Evolutionary conservation across 345 rosid genomes (phyloP).

Genomic region (Acer saccharum): DNA sequence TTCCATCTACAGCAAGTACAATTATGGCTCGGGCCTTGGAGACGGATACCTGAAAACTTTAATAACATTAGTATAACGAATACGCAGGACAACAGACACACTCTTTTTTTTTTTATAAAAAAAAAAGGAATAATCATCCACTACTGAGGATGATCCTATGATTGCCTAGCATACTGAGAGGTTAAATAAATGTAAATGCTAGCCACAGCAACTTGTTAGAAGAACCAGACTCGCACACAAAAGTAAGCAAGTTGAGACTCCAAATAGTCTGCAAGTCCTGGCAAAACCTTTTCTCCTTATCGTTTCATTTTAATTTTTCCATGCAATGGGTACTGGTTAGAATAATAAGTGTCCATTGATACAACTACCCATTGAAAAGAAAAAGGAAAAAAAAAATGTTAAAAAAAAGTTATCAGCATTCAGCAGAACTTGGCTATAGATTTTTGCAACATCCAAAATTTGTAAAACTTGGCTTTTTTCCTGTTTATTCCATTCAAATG

Average conservation of each 20-base stretch:
- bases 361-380: neutral
- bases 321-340: neutral
- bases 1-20: slow-evolving; percentile 79
- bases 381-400: neutral
- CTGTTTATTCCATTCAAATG: neutral
- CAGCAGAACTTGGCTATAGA: neutral
- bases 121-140: slow-evolving; percentile 7
- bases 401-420: neutral
- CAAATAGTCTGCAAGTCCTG: neutral
- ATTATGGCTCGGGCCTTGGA: slow-evolving; percentile 73
- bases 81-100: slow-evolving; percentile 3
- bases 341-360: neutral
- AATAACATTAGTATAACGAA: slow-evolving; percentile 17
- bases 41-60: slow-evolving; percentile 60
- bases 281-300: neutral
- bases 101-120: neutral
- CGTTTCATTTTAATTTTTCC: neutral
- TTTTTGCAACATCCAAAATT: neutral
- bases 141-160: slow-evolving; percentile 1
- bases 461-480: neutral
- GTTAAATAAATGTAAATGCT: slow-evolving; percentile 9
- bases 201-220: slow-evolving; percentile 11
- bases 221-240: neutral
- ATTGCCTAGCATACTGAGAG: neutral
- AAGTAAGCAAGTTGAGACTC: slow-evolving; percentile 2